Evolutionary conservation across 768 basidiomycete species (phyloP).

Genomic region (Boletus sp.): DNA sequence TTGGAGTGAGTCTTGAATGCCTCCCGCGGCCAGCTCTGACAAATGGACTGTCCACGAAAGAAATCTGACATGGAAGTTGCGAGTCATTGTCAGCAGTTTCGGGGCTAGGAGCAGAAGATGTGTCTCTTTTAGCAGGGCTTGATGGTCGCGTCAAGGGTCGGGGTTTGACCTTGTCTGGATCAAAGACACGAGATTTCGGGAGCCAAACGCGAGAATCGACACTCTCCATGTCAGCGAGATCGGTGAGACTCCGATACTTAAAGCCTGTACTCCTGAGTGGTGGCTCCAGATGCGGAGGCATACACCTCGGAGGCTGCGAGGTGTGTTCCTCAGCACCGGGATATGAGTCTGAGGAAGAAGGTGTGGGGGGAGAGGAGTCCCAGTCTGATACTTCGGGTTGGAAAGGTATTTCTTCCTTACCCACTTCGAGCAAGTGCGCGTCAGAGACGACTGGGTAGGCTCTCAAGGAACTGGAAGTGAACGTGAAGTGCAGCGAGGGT

Average conservation of each 20-base stretch:
- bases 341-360: conserved; percentile 1
- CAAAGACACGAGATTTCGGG: conserved; percentile 22
- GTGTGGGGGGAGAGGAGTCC: neutral
- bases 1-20: conserved; percentile 15
- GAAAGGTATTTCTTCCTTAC: neutral
- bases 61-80: neutral
- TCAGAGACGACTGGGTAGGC: conserved; percentile 9
- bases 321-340: conserved; percentile 11
- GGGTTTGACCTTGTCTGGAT: conserved; percentile 27
- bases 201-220: conserved; percentile 29
- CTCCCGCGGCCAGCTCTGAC: conserved; percentile 24
- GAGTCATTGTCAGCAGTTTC: neutral
- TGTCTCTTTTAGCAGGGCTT: conserved; percentile 17
- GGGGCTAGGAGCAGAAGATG: neutral
- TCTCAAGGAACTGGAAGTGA: conserved; percentile 18
- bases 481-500: conserved; percentile 16
- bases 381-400: conserved; percentile 8
- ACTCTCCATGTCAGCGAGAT: conserved; percentile 9
- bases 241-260: conserved; percentile 17
- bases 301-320: conserved; percentile 2
- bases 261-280: conserved; percentile 16
- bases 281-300: conserved; percentile 5
- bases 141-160: conserved; percentile 21
- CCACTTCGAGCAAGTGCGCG: neutral
- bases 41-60: conserved; percentile 10